Conservation (phyloP, 2,329 filamentous ascomycete genomes). For the Acrocalymma vagum region DNA sequence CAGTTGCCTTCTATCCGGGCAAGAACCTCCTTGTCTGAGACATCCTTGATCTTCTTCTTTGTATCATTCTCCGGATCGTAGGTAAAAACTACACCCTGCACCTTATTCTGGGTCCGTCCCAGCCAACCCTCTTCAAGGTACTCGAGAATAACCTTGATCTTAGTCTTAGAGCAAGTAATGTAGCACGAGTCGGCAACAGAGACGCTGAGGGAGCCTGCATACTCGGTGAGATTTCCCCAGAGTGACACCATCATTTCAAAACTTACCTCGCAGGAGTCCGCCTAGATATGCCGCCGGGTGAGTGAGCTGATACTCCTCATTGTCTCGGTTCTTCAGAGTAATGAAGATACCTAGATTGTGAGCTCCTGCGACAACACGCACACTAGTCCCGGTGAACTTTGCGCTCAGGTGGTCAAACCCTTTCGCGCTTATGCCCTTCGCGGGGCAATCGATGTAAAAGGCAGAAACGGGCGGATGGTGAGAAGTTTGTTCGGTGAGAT, state of each 20-base stretch:
- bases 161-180: constrained; percentile 88
- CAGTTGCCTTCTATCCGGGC: constrained; percentile 85
- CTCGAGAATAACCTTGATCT: constrained; percentile 88
- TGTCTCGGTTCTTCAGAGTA: constrained; percentile 77
- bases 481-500: constrained; percentile 96
- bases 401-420: constrained; percentile 97
- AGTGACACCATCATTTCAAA: not conserved
- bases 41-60: constrained; percentile 81
- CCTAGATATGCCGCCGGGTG: constrained; percentile 94
- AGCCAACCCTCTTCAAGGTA: constrained; percentile 97
- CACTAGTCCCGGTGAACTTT: constrained; percentile 95
- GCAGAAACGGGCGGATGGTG: constrained; percentile 98
- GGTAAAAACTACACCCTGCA: constrained; percentile 89
- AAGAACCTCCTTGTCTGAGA: constrained; percentile 84
- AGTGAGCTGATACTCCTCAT: constrained; percentile 94
- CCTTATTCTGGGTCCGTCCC: constrained; percentile 87
- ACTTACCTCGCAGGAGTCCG: constrained; percentile 76
- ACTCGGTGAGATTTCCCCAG: not conserved
- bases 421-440: constrained; percentile 84
- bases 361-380: constrained; percentile 89
- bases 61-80: constrained; percentile 89
- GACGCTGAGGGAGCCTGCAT: constrained; percentile 76
- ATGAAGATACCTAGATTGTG: constrained; percentile 98
- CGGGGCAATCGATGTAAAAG: constrained; percentile 91
- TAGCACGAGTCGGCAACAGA: constrained; percentile 90